Conservation (phyloP, 257 asterid genomes). For the Penstemon eatonii region DNA sequence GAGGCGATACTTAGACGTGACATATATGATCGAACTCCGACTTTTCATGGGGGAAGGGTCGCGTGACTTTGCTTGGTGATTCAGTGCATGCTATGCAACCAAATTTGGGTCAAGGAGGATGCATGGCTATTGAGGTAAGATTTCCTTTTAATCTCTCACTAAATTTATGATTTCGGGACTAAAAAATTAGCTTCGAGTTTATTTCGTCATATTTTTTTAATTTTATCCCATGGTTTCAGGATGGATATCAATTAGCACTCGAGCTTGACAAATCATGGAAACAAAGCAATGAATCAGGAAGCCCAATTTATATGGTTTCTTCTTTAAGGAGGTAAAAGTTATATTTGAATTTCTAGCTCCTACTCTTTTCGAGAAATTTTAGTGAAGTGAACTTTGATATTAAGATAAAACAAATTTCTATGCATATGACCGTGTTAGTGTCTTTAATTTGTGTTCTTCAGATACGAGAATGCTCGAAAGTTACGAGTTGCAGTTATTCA, state of each 20-base stretch:
- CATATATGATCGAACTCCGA: conserved; percentile 80
- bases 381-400: neutral
- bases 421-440: neutral
- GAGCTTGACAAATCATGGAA: conserved; percentile 75
- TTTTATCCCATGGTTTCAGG: conserved; percentile 45
- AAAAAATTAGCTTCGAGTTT: neutral
- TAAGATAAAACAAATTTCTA: neutral
- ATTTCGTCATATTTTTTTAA: conserved; percentile 12
- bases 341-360: neutral
- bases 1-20: conserved; percentile 93
- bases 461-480: conserved; percentile 82
- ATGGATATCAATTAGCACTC: conserved; percentile 83
- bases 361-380: neutral
- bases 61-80: conserved; percentile 93
- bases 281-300: conserved; percentile 48
- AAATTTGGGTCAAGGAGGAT: conserved; percentile 98
- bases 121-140: conserved; percentile 98
- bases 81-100: conserved; percentile 99
- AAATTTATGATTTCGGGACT: neutral
- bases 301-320: conserved; percentile 58
- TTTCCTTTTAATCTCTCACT: neutral
- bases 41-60: conserved; percentile 91
- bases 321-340: conserved; percentile 56
- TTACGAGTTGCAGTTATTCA: conserved; percentile 86
- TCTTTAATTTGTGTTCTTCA: conserved; percentile 35